phyloP scores from a whole-genome alignment of 495 filamentous ascomycete species.

The Lichenothelia convexa region DNA sequence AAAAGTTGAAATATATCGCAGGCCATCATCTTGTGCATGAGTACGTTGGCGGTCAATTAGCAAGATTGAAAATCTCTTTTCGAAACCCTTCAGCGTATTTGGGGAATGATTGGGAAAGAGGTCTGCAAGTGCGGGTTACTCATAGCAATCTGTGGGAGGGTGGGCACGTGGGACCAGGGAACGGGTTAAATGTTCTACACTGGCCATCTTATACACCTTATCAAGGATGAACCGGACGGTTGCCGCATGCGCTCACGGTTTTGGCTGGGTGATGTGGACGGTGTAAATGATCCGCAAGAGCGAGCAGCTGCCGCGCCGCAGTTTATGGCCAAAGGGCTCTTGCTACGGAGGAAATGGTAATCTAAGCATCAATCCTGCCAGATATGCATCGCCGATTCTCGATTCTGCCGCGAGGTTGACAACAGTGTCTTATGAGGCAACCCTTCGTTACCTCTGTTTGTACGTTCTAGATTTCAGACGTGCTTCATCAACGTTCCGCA shows the following conservation, averaged over 20 bases:
- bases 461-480: too few species aligned
- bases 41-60: background rate
- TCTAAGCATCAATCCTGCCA: background rate
- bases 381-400: too few species aligned
- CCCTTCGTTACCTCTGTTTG: too few species aligned
- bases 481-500: too few species aligned
- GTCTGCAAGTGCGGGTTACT: background rate
- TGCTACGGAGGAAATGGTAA: background rate
- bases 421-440: too few species aligned
- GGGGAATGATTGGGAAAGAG: background rate
- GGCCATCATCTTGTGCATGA: background rate
- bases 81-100: background rate
- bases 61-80: background rate
- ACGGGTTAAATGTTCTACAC: background rate
- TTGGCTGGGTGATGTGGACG: background rate
- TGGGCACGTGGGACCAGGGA: background rate
- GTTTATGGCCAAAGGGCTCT: background rate
- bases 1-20: background rate
- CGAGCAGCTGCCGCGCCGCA: background rate
- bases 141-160: background rate
- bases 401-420: too few species aligned
- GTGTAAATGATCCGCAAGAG: background rate
- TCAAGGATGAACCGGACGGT: background rate
- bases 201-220: background rate
- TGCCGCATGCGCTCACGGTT: background rate